Conservation (phyloP, 495 filamentous ascomycete genomes). For the Astrocystis sublimbata region DNA sequence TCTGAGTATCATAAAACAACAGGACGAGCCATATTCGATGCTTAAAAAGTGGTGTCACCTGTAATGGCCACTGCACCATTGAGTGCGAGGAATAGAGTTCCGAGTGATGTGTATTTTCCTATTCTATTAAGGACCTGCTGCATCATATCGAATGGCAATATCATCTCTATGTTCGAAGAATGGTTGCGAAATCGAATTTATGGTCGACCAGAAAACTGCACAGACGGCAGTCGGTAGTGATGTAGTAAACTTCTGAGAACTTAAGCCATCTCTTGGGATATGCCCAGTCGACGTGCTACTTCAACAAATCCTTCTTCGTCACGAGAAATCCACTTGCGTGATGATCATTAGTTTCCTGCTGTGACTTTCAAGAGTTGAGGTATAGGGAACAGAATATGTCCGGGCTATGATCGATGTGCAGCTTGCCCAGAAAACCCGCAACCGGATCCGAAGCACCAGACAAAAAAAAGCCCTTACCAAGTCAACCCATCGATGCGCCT, state of each 20-base stretch:
- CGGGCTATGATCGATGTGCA: neutral
- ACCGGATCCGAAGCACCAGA: neutral
- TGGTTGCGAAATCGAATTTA: too few relatives aligned
- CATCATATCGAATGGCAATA: too few relatives aligned
- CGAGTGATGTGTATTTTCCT: too few relatives aligned
- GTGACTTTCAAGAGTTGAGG: neutral
- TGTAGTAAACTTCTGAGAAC: neutral
- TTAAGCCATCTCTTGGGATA: constrained; percentile 18
- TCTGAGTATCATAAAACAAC: too few relatives aligned
- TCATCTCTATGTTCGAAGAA: too few relatives aligned
- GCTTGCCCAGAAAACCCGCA: neutral
- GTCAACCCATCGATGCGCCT: constrained; percentile 62
- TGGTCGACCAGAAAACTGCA: too few relatives aligned
- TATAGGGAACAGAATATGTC: neutral
- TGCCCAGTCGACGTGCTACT: constrained; percentile 51
- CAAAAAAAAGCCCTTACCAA: constrained; percentile 13
- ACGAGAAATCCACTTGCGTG: constrained; percentile 52
- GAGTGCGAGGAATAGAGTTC: too few relatives aligned
- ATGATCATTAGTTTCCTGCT: neutral
- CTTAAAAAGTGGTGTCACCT: too few relatives aligned
- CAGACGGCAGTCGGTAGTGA: neutral
- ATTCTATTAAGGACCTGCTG: too few relatives aligned
- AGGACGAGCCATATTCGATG: too few relatives aligned
- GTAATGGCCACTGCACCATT: too few relatives aligned
- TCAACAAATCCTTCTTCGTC: constrained; percentile 55